phyloP scores from a whole-genome alignment of 805 yeast species.

The Saccharomycopsis fodiens region DNA sequence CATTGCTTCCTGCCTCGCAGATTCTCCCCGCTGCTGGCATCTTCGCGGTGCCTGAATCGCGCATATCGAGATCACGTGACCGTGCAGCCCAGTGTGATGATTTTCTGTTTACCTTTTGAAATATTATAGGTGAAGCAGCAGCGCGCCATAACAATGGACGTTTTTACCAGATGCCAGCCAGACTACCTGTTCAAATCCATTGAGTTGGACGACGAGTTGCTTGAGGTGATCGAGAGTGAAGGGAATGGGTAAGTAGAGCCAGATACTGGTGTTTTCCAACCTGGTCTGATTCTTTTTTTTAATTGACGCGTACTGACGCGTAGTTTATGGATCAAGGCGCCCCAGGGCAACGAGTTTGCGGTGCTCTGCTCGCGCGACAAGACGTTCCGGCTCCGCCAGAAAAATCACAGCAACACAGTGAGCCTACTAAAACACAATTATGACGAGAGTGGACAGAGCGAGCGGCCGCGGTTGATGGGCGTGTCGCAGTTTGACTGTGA shows the following conservation, averaged over 20 bases:
- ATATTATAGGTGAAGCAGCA: not conserved
- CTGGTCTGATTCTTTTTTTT: not conserved
- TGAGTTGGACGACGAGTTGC: constrained; percentile 12
- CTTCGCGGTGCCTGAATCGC: no score
- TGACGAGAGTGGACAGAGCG: constrained; percentile 20
- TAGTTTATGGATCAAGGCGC: constrained; percentile 29
- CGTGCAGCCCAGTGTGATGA: not conserved
- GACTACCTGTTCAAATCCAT: constrained; percentile 15
- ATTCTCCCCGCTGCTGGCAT: no score
- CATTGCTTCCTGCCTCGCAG: no score
- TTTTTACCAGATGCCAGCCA: constrained; percentile 8
- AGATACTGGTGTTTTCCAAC: not conserved
- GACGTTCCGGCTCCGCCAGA: constrained; percentile 65
- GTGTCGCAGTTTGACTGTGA: constrained; percentile 29
- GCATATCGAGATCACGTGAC: no score
- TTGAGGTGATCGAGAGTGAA: constrained; percentile 9
- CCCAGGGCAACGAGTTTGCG: constrained; percentile 32
- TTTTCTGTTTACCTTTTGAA: not conserved
- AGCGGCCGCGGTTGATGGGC: constrained; percentile 27
- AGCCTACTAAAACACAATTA: constrained; percentile 37
- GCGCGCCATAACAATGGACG: constrained; percentile 11
- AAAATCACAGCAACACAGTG: constrained; percentile 85
- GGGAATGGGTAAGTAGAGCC: constrained; percentile 8
- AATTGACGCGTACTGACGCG: not conserved
- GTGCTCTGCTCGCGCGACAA: constrained; percentile 51